Evolutionary conservation across 805 yeast species (phyloP), one percentile per base, ranked within the genome.

Genomic region (Saturnispora halmiae): DNA sequence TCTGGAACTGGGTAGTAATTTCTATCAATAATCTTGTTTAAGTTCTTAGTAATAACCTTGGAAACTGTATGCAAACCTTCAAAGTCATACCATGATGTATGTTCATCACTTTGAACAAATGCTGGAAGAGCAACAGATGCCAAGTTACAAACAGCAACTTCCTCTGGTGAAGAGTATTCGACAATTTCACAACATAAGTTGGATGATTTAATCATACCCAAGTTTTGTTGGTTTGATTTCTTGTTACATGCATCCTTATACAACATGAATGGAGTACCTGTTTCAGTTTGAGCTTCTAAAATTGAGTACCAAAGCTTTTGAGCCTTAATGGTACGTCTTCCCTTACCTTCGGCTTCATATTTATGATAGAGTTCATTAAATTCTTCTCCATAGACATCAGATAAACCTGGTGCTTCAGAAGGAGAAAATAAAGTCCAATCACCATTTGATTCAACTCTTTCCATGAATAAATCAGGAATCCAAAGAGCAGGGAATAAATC

Each of bases 251-350:
- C 75, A 60, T 74, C 80, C 58, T 74, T 74, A 63, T 74, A 74
- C 51, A 74, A 63, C 79, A 74, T 73, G 63, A 73, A 74, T 34
- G 80, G 80, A 37, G 77, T 73, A 55, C 80, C 80, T 26, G 80
- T 74, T 59, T 74, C 80, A 36, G 79, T 74, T 58, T 74, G 80
- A 19, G 79, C 75, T 55, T 73, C 79, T 55, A 74, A 64, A 38
- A 74, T 71, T 28, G 77, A 64, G 49, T 73, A 72, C 80, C 80
- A 74, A 48, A 74, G 65, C 57, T 73, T 73, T 54, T 74, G 79
- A 18, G 79, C 79, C 59, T 70, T 72, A 47, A 74, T 61, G 21
- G 72, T 67, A 42, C 58, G 52, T 53, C 67, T 65, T 40, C 74
- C 77, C 49, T 70, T 66, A 37, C 67, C 68, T 56, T 70, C 75